phyloP scores from a whole-genome alignment of 2,329 filamentous ascomycete genomes.

The Cladosporium colombiae region DNA sequence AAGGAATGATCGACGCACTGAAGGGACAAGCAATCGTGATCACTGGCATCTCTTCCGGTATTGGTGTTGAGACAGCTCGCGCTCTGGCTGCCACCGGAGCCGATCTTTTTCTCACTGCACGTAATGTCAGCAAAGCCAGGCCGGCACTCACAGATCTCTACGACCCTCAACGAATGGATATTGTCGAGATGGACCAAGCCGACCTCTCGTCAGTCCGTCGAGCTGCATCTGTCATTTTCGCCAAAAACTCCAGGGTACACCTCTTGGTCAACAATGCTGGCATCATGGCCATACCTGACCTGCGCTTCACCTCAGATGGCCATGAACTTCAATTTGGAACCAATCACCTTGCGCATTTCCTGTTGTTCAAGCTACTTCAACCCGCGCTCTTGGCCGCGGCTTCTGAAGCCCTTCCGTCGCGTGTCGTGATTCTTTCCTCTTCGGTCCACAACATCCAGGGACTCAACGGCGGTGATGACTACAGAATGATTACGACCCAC shows the following conservation, averaged over 20 bases:
- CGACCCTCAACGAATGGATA: neutral
- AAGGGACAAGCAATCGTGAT: constrained; percentile 43
- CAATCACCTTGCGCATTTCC: constrained; percentile 57
- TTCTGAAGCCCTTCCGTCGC: constrained; percentile 27
- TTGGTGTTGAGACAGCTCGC: constrained; percentile 48
- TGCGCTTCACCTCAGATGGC: constrained; percentile 46
- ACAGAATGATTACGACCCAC: constrained; percentile 27
- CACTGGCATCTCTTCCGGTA: constrained; percentile 48
- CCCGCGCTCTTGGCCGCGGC: constrained; percentile 43
- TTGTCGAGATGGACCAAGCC: neutral
- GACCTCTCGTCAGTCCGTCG: neutral
- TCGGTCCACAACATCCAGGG: constrained; percentile 41
- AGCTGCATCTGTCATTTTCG: constrained; percentile 17
- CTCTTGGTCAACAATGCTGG: constrained; percentile 27
- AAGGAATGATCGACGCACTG: constrained; percentile 36
- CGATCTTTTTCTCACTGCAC: constrained; percentile 46
- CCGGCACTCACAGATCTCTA: constrained; percentile 24
- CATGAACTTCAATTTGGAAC: constrained; percentile 55
- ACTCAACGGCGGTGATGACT: constrained; percentile 32
- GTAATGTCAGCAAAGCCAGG: constrained; percentile 45
- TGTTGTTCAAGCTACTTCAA: constrained; percentile 54
- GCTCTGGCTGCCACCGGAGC: constrained; percentile 50
- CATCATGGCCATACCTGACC: constrained; percentile 44
- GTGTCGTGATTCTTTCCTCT: constrained; percentile 48
- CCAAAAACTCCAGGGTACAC: neutral